Evolutionary conservation across 495 filamentous ascomycete species (phyloP), one percentile per base, ranked within the genome.

Genomic region (Lentithecium fluviatile): DNA sequence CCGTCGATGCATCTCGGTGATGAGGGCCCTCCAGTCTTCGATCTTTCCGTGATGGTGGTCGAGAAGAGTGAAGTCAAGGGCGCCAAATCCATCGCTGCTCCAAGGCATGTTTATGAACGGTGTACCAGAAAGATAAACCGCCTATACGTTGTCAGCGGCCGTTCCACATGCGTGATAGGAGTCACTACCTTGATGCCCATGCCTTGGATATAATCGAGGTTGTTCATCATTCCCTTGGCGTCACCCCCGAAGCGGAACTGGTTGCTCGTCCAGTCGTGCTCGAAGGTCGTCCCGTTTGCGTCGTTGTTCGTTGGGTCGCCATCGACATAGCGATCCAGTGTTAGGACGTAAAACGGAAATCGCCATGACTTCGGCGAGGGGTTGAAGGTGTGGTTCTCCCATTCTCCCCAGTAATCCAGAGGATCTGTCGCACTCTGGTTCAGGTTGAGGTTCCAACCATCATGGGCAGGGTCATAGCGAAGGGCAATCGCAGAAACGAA

Each of bases 161-260:
- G 58, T 36, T 21, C 40, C 24, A n/a, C 43, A 25, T 32, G 37
- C 6, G 10, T 59, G 25, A 23, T 17, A 13, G 37, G 23, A 53
- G 15, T 13, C 58, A 45, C 3, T 49, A 82, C 84, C 77, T 87
- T 88, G 71, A 88, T 83, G 1, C 87, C 87, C 84, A 88, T 84
- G 43, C 87, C 87, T 56, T 87, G 84, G 38, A 90, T 69, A 71
- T 90, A 90, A 66, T 90, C 87, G 52, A 90, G 73, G 15, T 82
- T 85, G 60, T 87, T 83, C 45, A 82, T 62, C 34, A 90, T 56
- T 7, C 87, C 87, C 45, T 74, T 76, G 23, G 88, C 76, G 69
- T 90, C 87, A 37, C 87, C 87, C 36, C 87, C 87, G 73, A 87
- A 83, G n/a, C 87, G 83, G 72, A 90, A 80, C 70, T 89, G 86